Percentiles rank a stretch among this genome's conserved stretches.
These are phyloP conservation scores for Plasmodium cynomolgi DNA, from an alignment of 169 alveolate species.

Conservation along the genomic window DNA sequence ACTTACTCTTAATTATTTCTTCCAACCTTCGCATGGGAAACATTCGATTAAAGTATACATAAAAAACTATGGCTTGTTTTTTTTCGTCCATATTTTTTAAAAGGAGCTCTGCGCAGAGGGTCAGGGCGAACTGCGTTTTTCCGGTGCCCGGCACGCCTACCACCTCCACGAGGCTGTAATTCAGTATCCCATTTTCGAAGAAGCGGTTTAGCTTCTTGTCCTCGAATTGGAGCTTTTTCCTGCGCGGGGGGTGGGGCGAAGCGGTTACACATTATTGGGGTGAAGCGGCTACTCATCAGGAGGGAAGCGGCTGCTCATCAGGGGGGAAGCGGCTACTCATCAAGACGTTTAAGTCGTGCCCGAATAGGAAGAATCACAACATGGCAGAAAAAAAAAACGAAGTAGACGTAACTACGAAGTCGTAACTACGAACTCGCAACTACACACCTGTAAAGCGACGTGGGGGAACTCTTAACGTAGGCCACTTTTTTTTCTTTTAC, in stretches of 20 bases:
- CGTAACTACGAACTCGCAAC: background rate
- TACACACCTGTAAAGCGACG: background rate
- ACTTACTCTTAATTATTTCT: conserved; percentile 14
- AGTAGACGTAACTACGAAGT: background rate
- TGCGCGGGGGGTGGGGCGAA: background rate
- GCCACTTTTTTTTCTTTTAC: background rate
- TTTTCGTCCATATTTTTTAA: conserved; percentile 11
- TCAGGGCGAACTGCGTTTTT: conserved; percentile 50
- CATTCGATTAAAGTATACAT: conserved; percentile 36
- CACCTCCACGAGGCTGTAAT: conserved; percentile 40
- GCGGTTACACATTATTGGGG: background rate
- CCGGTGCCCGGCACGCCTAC: conserved; percentile 57
- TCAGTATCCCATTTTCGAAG: conserved; percentile 55
- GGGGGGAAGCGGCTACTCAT: background rate
- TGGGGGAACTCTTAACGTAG: background rate
- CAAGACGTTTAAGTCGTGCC: background rate
- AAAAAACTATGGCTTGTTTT: conserved; percentile 41
- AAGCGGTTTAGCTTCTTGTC: conserved; percentile 28
- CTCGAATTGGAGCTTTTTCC: conserved; percentile 44
- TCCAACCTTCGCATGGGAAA: conserved; percentile 34
- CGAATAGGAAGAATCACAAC: background rate
- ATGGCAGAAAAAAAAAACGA: background rate
- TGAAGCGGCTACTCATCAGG: background rate
- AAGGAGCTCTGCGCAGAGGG: conserved; percentile 51
- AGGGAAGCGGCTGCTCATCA: background rate